Base-by-base conservation (phyloP, 2,329 filamentous ascomycete species). In the Ophiostoma sp. region DNA sequence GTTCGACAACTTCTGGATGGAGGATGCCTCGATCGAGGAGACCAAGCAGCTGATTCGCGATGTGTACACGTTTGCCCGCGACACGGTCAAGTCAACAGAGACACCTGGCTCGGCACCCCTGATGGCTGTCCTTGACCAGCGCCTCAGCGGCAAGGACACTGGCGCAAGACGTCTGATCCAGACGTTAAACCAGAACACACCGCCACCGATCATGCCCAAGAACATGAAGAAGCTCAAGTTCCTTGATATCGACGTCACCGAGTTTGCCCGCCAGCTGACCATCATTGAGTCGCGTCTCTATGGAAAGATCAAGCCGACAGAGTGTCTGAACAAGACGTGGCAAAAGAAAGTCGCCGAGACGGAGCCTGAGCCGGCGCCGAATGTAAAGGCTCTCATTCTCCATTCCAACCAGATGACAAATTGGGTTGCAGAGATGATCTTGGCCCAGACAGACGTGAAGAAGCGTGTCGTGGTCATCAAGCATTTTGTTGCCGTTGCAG, bases 191-290 rank as follows among this genome's bases (percentile, higher is more conserved):
- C 89, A 89, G 74, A 89, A 91, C 71, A 90, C 91, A 0, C 94
- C 95, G 4, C 82, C 90, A 47, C 92, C 95, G 0, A 97, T 98
- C 76, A 87, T 97, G 77, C 95, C 95, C 1, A 97, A 97, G 84
- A 97, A 98, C 77, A 96, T 99, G 93, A 97, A 95, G 85, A 99
- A 97, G 79, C 85, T 99, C 74, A 99, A 98, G 78, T 98, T 99
- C 80, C 81, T 98, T 68, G 95, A 99, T 76, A 97, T 99, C 73
- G 95, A 99, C 76, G 88, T 93, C 0, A 91, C 90, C 0, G 95
- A 99, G 76, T 98, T 99, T 78, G 95, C 95, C n/a, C 89, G 95
- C 64, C 95, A 99, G 78, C 84, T 99, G 71, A 99, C 95, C 0
- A 95, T 99, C 72, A 96, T 98, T 72, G 95, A 99, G 78, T 97